Evolutionary conservation across 2,329 filamentous ascomycete species (phyloP).

Genomic region (Bretziella fagacearum): DNA sequence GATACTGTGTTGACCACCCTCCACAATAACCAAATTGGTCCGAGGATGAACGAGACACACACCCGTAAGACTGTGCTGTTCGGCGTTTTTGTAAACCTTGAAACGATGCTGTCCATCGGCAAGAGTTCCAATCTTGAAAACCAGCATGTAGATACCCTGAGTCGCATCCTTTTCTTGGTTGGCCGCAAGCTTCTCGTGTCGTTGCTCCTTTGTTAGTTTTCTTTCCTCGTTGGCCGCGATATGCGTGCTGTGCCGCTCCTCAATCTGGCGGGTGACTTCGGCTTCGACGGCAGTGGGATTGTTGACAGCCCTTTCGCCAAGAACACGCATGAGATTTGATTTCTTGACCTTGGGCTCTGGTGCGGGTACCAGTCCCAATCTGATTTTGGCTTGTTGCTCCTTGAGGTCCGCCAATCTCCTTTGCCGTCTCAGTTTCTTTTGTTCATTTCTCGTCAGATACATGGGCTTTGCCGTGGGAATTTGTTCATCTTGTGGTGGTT

Average conservation of each 20-base stretch:
- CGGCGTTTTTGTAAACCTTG: conserved; percentile 82
- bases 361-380: conserved; percentile 73
- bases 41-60: conserved; percentile 84
- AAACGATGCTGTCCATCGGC: conserved; percentile 86
- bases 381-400: conserved; percentile 90
- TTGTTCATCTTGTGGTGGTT: conserved; percentile 80
- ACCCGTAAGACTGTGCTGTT: conserved; percentile 72
- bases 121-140: conserved; percentile 81
- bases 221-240: conserved; percentile 64
- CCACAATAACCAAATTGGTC: conserved; percentile 77
- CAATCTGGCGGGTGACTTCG: conserved; percentile 81
- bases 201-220: conserved; percentile 76
- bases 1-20: conserved; percentile 73
- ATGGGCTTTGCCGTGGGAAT: conserved; percentile 68
- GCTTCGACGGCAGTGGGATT: conserved; percentile 95
- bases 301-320: conserved; percentile 73
- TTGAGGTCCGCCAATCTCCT: conserved; percentile 84
- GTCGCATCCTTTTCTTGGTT: conserved; percentile 81
- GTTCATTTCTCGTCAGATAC: conserved; percentile 80
- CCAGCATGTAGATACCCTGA: conserved; percentile 69
- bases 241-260: conserved; percentile 66
- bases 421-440: conserved; percentile 77
- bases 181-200: conserved; percentile 59
- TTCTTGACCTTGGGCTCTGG: conserved; percentile 94
- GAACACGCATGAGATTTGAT: conserved; percentile 90